Evolutionary conservation across 805 yeast genomes (phyloP).

Genomic region (Kuraishia piskuri): DNA sequence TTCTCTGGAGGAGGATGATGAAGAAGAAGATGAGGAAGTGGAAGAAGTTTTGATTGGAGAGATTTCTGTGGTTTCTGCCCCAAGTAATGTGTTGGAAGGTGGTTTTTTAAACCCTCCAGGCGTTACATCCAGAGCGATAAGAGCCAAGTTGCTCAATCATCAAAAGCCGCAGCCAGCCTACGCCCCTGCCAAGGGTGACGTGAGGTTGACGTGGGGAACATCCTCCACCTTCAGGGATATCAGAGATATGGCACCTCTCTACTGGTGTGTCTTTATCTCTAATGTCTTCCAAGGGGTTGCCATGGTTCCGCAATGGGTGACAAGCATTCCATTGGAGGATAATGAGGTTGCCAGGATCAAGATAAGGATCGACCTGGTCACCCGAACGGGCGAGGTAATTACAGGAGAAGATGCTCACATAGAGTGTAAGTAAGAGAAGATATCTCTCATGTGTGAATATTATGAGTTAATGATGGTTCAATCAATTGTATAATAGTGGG

Average conservation of each 20-base stretch:
- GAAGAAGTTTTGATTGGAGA: conserved; percentile 2
- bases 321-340: neutral
- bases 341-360: neutral
- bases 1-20: neutral
- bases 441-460: neutral
- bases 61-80: neutral
- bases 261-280: conserved; percentile 1
- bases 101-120: neutral
- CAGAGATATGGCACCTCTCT: neutral
- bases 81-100: neutral
- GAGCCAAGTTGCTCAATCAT: neutral
- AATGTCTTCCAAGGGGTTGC: conserved; percentile 1
- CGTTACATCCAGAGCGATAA: neutral
- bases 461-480: too few relatives aligned
- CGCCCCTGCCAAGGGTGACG: neutral
- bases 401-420: neutral
- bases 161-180: too few relatives aligned
- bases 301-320: neutral
- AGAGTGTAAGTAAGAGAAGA: neutral
- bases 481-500: too few relatives aligned
- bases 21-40: neutral
- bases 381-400: neutral
- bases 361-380: neutral
- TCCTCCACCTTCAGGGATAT: neutral
- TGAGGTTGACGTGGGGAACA: neutral